phyloP scores from a whole-genome alignment of 805 yeast genomes.

The Spathaspora girioi region DNA sequence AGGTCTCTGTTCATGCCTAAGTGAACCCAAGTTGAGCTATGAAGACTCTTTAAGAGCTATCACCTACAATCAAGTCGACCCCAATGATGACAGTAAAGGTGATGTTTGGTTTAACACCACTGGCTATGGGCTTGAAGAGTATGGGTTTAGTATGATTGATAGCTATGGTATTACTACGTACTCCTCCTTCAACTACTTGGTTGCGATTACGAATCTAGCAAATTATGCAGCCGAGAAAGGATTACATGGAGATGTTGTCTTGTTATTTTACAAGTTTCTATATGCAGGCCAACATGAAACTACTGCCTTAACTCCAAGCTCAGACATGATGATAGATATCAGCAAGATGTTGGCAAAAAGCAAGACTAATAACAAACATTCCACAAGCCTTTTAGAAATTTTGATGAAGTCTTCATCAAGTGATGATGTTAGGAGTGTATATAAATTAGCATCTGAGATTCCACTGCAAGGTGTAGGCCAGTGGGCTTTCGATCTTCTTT shows the following conservation, averaged over 20 bases:
- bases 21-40: neutral
- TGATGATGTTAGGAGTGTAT: too few relatives aligned
- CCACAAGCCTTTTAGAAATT: neutral
- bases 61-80: neutral
- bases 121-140: neutral
- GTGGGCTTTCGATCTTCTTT: too few relatives aligned
- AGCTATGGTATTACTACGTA: neutral
- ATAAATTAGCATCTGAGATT: too few relatives aligned
- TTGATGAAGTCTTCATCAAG: neutral
- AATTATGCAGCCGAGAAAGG: neutral
- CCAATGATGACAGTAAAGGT: neutral
- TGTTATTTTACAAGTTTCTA: constrained; percentile 4
- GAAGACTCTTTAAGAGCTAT: neutral
- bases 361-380: neutral
- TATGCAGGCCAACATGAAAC: constrained; percentile 4
- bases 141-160: constrained; percentile 1
- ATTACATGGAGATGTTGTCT: constrained; percentile 3
- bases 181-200: constrained; percentile 1
- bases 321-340: constrained; percentile 4
- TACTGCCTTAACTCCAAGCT: constrained; percentile 1
- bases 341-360: neutral
- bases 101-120: neutral
- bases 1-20: neutral
- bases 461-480: too few relatives aligned
- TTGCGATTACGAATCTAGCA: neutral